Evolutionary conservation across 2,329 filamentous ascomycete species (phyloP).

Genomic region (Verticillium tricorpus): DNA sequence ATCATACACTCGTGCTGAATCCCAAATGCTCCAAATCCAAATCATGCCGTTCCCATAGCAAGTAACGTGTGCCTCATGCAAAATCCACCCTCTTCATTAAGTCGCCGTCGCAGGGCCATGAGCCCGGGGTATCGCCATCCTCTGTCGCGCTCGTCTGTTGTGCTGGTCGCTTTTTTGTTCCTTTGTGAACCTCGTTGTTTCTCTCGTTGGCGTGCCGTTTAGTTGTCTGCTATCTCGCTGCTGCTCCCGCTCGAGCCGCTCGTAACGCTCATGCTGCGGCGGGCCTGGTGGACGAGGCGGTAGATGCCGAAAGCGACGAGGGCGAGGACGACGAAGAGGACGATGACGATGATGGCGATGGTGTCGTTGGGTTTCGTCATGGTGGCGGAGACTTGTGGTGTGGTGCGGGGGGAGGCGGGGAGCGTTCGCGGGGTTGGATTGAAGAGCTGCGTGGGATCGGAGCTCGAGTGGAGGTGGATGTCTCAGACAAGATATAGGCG

Average conservation of each 20-base stretch:
- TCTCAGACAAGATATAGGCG: not conserved
- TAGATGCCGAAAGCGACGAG: conserved; percentile 61
- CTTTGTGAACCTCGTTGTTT: not conserved
- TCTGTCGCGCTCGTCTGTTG: not conserved
- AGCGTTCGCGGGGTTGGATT: conserved; percentile 1
- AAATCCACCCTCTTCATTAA: not conserved
- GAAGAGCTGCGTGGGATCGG: not conserved
- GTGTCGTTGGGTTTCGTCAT: conserved; percentile 63
- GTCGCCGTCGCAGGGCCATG: not conserved
- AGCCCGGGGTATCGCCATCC: not conserved
- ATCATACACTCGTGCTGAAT: not conserved
- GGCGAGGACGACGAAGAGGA: conserved; percentile 60
- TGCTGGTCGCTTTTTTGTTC: not conserved
- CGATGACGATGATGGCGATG: conserved; percentile 64
- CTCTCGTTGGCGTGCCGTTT: not conserved
- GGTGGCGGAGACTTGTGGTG: conserved; percentile 22
- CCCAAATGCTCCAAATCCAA: not conserved
- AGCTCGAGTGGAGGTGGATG: not conserved
- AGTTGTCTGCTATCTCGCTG: conserved; percentile 6
- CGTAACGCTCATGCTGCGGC: conserved; percentile 36
- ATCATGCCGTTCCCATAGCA: not conserved
- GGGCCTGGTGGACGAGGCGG: conserved; percentile 50
- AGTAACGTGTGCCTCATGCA: not conserved
- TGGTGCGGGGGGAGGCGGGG: not conserved
- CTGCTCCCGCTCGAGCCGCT: conserved; percentile 24